phyloP scores from a whole-genome alignment of 169 alveolate genomes.

The Blepharisma undulans region DNA sequence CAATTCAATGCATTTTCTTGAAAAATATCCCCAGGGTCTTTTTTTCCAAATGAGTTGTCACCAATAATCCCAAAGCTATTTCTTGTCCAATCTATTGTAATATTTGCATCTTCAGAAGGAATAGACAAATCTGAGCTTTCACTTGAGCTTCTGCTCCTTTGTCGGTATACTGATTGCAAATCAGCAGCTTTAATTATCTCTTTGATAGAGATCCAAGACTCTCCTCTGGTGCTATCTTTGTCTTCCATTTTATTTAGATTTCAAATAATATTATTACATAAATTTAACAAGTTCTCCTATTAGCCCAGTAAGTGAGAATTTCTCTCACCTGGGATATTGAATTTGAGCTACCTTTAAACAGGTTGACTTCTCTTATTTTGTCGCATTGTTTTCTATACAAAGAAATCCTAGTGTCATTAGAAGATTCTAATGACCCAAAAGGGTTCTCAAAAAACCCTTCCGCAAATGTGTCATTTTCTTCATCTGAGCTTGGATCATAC shows the following conservation, averaged over 20 bases:
- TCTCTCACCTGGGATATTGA: neutral
- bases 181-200: neutral
- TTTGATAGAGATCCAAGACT: neutral
- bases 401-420: neutral
- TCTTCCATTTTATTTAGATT: neutral
- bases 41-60: neutral
- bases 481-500: neutral
- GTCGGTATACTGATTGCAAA: neutral
- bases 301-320: neutral
- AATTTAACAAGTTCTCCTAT: neutral
- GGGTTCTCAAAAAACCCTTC: neutral
- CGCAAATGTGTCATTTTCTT: neutral
- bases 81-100: neutral
- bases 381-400: neutral
- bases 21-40: neutral
- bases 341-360: neutral
- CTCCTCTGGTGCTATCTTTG: neutral
- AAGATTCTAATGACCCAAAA: neutral
- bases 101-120: neutral
- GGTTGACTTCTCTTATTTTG: neutral
- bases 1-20: neutral
- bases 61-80: neutral
- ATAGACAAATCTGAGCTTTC: neutral
- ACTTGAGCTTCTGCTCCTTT: neutral
- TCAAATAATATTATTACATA: neutral